These are phyloP conservation scores for Tolypocladium nubicola DNA, from an alignment of 2,329 filamentous ascomycete genomes.

Conservation along the genomic window DNA sequence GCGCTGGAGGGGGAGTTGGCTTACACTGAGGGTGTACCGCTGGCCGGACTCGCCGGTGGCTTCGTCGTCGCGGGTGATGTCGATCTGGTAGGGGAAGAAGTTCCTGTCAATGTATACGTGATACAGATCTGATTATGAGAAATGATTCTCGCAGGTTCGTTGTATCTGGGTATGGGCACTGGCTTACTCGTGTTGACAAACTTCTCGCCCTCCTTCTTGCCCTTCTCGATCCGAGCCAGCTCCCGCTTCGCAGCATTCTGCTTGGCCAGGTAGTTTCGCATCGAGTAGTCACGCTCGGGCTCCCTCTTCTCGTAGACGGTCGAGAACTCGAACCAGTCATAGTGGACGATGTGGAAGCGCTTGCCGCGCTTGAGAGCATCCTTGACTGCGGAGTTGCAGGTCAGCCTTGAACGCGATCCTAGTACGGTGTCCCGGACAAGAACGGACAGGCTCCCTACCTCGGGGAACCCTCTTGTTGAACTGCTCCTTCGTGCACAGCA, in stretches of 20 bases:
- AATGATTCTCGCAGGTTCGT: not conserved
- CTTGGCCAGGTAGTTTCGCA: slow-evolving; percentile 22
- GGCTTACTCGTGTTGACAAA: slow-evolving; percentile 39
- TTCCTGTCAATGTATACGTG: slow-evolving; percentile 53
- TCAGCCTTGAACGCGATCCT: not conserved
- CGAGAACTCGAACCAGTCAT: slow-evolving; percentile 44
- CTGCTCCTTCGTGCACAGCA: slow-evolving; percentile 55
- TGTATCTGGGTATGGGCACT: not conserved
- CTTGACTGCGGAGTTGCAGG: slow-evolving; percentile 19
- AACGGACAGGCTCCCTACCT: slow-evolving; percentile 13
- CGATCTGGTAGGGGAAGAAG: slow-evolving; percentile 53
- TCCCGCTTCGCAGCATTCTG: slow-evolving; percentile 19
- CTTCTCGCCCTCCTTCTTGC: slow-evolving; percentile 28
- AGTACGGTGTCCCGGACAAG: not conserved
- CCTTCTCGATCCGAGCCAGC: slow-evolving; percentile 22
- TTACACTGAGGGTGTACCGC: slow-evolving; percentile 48
- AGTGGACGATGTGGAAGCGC: slow-evolving; percentile 29
- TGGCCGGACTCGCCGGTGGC: slow-evolving; percentile 38
- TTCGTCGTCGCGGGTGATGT: slow-evolving; percentile 42
- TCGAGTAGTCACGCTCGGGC: slow-evolving; percentile 28
- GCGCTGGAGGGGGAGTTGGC: slow-evolving; percentile 9
- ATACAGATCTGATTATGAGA: slow-evolving; percentile 37
- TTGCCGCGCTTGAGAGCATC: slow-evolving; percentile 24
- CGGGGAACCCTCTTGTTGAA: slow-evolving; percentile 37
- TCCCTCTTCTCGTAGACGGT: slow-evolving; percentile 18